A percentile compares a stretch with the other conserved stretches of the same genome.
phyloP scores from a whole-genome alignment of 2,329 filamentous ascomycete genomes.

The Aspergillus spinulosporus region DNA sequence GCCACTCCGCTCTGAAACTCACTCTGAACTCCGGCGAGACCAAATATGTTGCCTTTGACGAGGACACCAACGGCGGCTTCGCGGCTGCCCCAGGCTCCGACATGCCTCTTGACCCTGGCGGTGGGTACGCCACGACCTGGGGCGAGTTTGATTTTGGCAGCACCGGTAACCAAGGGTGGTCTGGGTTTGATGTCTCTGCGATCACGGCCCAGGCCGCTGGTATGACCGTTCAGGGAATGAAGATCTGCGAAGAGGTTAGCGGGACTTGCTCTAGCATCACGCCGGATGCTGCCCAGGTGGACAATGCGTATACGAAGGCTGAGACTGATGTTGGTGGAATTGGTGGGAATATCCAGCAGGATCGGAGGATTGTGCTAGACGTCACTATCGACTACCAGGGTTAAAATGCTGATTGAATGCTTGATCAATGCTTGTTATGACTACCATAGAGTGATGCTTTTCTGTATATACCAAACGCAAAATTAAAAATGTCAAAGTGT shows the following conservation, averaged over 20 bases:
- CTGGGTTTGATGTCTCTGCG: slow-evolving; percentile 44
- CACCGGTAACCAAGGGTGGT: slow-evolving; percentile 36
- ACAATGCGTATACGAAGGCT: slow-evolving; percentile 36
- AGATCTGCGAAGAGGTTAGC: slow-evolving; percentile 32
- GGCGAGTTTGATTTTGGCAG: slow-evolving; percentile 43
- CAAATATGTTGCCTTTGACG: slow-evolving; percentile 40
- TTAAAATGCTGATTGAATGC: slow-evolving; percentile 19
- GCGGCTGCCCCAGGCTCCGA: slow-evolving; percentile 27
- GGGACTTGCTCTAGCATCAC: slow-evolving; percentile 35
- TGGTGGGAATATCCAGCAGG: slow-evolving; percentile 33
- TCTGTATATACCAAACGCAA: too few species aligned
- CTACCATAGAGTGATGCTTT: not conserved
- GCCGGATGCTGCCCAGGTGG: slow-evolving; percentile 23
- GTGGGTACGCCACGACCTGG: slow-evolving; percentile 41
- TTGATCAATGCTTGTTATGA: not conserved
- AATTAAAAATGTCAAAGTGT: too few species aligned
- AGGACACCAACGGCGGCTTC: slow-evolving; percentile 38
- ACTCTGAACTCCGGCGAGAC: slow-evolving; percentile 36
- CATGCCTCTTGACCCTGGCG: slow-evolving; percentile 32
- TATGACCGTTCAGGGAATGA: slow-evolving; percentile 37
- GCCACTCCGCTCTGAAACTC: slow-evolving; percentile 34
- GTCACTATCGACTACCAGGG: slow-evolving; percentile 32
- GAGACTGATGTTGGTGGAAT: slow-evolving; percentile 35
- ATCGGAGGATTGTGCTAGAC: slow-evolving; percentile 29
- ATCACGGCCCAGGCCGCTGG: slow-evolving; percentile 36